A percentile compares a stretch with the other conserved stretches of the same genome.
phyloP scores from a whole-genome alignment of 164 flowering plant genomes.

The Chloranthus sessilifolius region DNA sequence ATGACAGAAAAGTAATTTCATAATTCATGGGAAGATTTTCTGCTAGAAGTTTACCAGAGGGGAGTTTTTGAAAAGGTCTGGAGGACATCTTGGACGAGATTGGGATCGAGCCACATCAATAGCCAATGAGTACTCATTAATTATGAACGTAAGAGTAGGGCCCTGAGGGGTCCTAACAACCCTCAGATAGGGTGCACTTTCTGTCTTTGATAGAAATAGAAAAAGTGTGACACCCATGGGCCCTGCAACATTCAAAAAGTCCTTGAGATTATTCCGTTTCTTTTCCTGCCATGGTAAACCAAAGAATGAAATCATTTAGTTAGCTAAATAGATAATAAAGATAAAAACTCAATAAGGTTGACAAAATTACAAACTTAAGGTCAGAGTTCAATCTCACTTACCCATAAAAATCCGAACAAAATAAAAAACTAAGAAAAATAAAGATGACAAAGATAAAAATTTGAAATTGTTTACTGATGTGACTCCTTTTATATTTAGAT shows the following conservation, averaged over 20 bases:
- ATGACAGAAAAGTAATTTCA: too few relatives aligned
- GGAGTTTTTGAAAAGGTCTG: slow-evolving; percentile 72
- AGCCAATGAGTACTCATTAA: slow-evolving; percentile 77
- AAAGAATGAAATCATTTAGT: too few relatives aligned
- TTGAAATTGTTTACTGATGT: too few relatives aligned
- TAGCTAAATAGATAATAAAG: too few relatives aligned
- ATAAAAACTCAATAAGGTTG: too few relatives aligned
- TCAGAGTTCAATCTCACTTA: too few relatives aligned
- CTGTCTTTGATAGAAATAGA: slow-evolving; percentile 80
- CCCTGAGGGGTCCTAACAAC: slow-evolving; percentile 96
- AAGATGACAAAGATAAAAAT: too few relatives aligned
- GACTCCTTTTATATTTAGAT: too few relatives aligned
- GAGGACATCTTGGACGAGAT: slow-evolving; percentile 79
- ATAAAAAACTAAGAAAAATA: too few relatives aligned
- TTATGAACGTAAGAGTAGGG: slow-evolving; percentile 87
- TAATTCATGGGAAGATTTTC: too few relatives aligned
- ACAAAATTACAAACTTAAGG: too few relatives aligned
- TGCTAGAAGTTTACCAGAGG: slow-evolving; percentile 60
- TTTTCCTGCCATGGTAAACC: slow-evolving; percentile 61
- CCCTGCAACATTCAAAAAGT: slow-evolving; percentile 92
- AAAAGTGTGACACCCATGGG: slow-evolving; percentile 98
- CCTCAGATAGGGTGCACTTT: slow-evolving; percentile 58
- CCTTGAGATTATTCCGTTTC: slow-evolving; percentile 73
- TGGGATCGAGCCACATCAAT: slow-evolving; percentile 79
- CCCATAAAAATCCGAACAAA: too few relatives aligned